Percentiles rank a stretch among this genome's conserved stretches.
Evolutionary conservation across 2,329 filamentous ascomycete species (phyloP).

Genomic region (Beauveria medogensis): DNA sequence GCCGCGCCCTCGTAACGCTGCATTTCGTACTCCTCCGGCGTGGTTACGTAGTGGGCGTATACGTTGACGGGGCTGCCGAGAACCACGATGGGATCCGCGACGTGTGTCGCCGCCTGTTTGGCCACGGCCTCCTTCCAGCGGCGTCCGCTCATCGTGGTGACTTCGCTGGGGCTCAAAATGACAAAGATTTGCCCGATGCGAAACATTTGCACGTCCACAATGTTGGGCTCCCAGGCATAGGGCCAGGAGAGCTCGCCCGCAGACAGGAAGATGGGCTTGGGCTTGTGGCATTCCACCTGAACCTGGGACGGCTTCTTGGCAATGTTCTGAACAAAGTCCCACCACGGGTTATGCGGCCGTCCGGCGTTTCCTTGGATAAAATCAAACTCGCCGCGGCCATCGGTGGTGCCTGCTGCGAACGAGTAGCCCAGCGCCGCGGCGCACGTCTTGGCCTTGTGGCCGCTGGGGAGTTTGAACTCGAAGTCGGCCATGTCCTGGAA

Average conservation of each 20-base stretch:
- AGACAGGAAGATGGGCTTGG: conserved; percentile 81
- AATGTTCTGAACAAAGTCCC: conserved; percentile 65
- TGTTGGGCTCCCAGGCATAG: conserved; percentile 83
- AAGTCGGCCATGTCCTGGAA: conserved; percentile 76
- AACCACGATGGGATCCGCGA: conserved; percentile 60
- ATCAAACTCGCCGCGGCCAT: conserved; percentile 85
- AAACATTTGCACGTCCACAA: conserved; percentile 80
- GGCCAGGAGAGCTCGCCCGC: conserved; percentile 72
- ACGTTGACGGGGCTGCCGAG: conserved; percentile 83
- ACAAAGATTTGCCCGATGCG: conserved; percentile 79
- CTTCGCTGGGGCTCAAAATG: conserved; percentile 78
- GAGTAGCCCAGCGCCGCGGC: conserved; percentile 83
- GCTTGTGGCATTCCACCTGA: conserved; percentile 67
- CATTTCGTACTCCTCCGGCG: conserved; percentile 70
- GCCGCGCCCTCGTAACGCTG: conserved; percentile 95
- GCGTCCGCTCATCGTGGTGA: conserved; percentile 84
- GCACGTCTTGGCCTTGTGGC: conserved; percentile 64
- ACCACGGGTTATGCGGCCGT: conserved; percentile 67
- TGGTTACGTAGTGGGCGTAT: conserved; percentile 76
- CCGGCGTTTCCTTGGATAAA: conserved; percentile 80
- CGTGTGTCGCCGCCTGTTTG: conserved; percentile 37
- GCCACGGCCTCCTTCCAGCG: conserved; percentile 71
- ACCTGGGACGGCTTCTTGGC: conserved; percentile 62
- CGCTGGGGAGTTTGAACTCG: conserved; percentile 65
- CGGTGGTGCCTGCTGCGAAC: conserved; percentile 85